These are phyloP conservation scores for Puccinia coronata DNA, from an alignment of 1,284 basidiomycete species.

Conservation along the genomic window DNA sequence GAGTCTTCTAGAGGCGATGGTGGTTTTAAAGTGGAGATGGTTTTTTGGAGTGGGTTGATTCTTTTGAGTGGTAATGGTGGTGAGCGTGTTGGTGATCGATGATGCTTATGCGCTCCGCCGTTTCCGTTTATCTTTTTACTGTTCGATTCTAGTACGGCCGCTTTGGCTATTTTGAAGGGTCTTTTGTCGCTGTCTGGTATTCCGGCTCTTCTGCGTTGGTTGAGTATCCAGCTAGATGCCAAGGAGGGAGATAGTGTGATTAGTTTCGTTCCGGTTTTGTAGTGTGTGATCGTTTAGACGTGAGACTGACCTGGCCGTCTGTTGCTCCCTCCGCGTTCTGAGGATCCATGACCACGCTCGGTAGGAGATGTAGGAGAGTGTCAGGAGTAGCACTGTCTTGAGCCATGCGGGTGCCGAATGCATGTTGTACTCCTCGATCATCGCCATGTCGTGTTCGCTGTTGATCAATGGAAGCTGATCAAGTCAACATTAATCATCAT, in stretches of 20 bases:
- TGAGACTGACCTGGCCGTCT: constrained; percentile 13
- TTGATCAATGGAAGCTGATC: too few relatives aligned
- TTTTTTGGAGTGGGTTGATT: not conserved
- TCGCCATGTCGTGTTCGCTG: too few relatives aligned
- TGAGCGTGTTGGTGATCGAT: too few relatives aligned
- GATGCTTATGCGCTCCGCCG: too few relatives aligned
- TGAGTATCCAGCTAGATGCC: constrained; percentile 44
- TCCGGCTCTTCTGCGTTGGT: constrained; percentile 53
- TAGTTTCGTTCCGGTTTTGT: not conserved
- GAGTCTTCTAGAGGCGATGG: not conserved
- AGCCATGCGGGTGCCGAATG: constrained; percentile 28
- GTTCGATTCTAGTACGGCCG: constrained; percentile 51
- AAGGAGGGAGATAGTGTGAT: not conserved
- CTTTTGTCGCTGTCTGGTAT: constrained; percentile 54
- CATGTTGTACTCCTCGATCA: not conserved
- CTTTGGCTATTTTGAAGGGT: constrained; percentile 53
- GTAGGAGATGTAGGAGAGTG: constrained; percentile 20
- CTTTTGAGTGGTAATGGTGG: not conserved
- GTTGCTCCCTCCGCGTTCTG: constrained; percentile 11
- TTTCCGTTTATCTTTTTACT: too few relatives aligned
- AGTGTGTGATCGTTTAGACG: not conserved
- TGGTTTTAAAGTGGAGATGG: constrained; percentile 6
- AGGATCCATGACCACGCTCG: constrained; percentile 15
- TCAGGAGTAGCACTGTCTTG: constrained; percentile 2
- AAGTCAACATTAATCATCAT: too few relatives aligned